Evolutionary conservation across 2,329 filamentous ascomycete genomes (phyloP).

Genomic region (Aspergillus phoenicis): DNA sequence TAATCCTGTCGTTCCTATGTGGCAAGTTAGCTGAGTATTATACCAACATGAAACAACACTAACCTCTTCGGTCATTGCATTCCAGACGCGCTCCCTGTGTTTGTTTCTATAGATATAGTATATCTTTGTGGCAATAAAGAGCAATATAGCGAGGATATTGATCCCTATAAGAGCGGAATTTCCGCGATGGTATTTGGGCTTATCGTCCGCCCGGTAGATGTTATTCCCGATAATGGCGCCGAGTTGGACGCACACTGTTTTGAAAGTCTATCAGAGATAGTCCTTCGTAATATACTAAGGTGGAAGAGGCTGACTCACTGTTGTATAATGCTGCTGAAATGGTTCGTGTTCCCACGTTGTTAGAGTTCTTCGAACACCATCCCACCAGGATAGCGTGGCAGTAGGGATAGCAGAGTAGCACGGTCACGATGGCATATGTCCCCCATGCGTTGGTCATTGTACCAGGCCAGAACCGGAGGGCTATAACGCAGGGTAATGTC

Average conservation of each 20-base stretch:
- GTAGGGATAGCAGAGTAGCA: slow-evolving; percentile 59
- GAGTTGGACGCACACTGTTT: slow-evolving; percentile 34
- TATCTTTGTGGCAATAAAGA: slow-evolving; percentile 46
- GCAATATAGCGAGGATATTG: slow-evolving; percentile 47
- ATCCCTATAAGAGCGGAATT: slow-evolving; percentile 57
- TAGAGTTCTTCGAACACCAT: slow-evolving; percentile 64
- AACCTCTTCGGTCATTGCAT: slow-evolving; percentile 35
- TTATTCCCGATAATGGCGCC: slow-evolving; percentile 41
- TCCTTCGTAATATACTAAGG: background rate
- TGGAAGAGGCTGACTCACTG: slow-evolving; percentile 11
- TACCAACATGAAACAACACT: slow-evolving; percentile 19
- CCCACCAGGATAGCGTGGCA: slow-evolving; percentile 63
- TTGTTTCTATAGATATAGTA: slow-evolving; percentile 34
- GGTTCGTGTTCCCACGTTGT: slow-evolving; percentile 62
- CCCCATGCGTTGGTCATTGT: slow-evolving; percentile 51
- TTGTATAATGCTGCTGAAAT: slow-evolving; percentile 67
- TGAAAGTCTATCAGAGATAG: slow-evolving; percentile 11
- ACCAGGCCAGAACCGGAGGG: slow-evolving; percentile 51
- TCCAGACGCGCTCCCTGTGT: slow-evolving; percentile 45
- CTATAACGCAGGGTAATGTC: slow-evolving; percentile 62
- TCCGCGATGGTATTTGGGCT: slow-evolving; percentile 56
- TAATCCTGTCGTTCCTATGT: slow-evolving; percentile 39
- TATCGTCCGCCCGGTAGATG: slow-evolving; percentile 56
- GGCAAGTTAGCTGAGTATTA: background rate
- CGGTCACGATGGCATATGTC: slow-evolving; percentile 54